phyloP scores from a whole-genome alignment of 2,329 filamentous ascomycete species.

The Stagonosporopsis rhizophila region DNA sequence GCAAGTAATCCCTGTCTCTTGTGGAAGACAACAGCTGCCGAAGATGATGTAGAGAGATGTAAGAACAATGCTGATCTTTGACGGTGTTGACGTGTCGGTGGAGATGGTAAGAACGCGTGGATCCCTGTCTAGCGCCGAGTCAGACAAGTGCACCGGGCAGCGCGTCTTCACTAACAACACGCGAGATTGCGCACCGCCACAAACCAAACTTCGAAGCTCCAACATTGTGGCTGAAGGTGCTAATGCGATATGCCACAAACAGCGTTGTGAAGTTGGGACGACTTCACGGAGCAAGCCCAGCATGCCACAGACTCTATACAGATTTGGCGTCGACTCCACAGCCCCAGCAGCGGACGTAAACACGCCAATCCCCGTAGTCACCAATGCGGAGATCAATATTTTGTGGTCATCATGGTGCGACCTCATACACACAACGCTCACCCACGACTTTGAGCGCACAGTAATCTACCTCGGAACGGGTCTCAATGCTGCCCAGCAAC shows the following conservation, averaged over 20 bases:
- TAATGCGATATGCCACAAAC: background rate
- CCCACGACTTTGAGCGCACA: background rate
- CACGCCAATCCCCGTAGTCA: slow-evolving; percentile 7
- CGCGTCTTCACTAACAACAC: background rate
- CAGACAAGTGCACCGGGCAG: background rate
- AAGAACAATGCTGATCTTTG: slow-evolving; percentile 12
- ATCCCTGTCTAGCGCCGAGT: slow-evolving; percentile 16
- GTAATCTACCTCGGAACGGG: slow-evolving; percentile 31
- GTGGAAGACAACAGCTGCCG: background rate
- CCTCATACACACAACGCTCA: slow-evolving; percentile 16
- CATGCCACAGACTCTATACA: slow-evolving; percentile 10
- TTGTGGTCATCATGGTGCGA: slow-evolving; percentile 46
- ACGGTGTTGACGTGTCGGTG: slow-evolving; percentile 19
- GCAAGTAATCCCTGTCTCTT: slow-evolving; percentile 1
- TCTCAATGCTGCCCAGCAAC: slow-evolving; percentile 20
- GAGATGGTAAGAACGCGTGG: background rate
- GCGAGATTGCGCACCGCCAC: slow-evolving; percentile 6
- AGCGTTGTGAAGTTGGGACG: background rate
- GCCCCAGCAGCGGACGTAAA: background rate
- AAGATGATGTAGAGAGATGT: slow-evolving; percentile 1
- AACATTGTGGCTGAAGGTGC: background rate
- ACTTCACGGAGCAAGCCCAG: background rate
- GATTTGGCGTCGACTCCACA: slow-evolving; percentile 7
- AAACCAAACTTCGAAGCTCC: background rate
- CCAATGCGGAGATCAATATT: background rate